Conservation (phyloP, 2,329 filamentous ascomycete genomes). For the Ascochyta viciae-villosae region DNA sequence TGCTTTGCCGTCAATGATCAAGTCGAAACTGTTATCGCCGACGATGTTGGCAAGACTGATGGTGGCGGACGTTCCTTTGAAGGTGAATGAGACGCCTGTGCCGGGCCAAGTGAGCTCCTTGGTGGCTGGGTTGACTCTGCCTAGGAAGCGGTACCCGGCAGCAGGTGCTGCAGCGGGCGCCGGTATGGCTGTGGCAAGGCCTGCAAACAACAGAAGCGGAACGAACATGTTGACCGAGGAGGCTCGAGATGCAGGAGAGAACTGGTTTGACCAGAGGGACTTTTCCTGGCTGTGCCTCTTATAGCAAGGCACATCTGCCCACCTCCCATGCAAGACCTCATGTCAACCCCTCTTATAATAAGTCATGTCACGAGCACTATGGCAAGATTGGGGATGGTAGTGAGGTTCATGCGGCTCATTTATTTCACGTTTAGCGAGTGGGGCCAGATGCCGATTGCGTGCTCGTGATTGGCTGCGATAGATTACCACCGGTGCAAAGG, state of each 20-base stretch:
- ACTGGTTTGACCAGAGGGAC: neutral
- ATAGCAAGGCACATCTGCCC: too few relatives aligned
- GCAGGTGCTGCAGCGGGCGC: conserved; percentile 4
- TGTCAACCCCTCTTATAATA: neutral
- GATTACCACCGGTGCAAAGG: conserved; percentile 9
- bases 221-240: conserved; percentile 2
- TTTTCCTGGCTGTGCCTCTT: too few relatives aligned
- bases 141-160: conserved; percentile 32
- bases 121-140: conserved; percentile 54
- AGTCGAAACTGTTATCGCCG: conserved; percentile 45
- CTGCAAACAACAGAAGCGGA: conserved; percentile 3
- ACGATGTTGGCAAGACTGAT: conserved; percentile 42
- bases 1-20: conserved; percentile 43
- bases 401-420: conserved; percentile 8
- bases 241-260: neutral
- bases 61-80: conserved; percentile 51
- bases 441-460: neutral
- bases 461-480: conserved; percentile 7
- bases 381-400: conserved; percentile 1
- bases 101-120: conserved; percentile 56
- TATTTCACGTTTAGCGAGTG: neutral
- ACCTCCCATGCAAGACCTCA: too few relatives aligned
- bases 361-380: conserved; percentile 4
- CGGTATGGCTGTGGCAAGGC: conserved; percentile 5
- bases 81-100: conserved; percentile 53